phyloP scores from a whole-genome alignment of 2,329 filamentous ascomycete species.

The Talaromyces sp. region DNA sequence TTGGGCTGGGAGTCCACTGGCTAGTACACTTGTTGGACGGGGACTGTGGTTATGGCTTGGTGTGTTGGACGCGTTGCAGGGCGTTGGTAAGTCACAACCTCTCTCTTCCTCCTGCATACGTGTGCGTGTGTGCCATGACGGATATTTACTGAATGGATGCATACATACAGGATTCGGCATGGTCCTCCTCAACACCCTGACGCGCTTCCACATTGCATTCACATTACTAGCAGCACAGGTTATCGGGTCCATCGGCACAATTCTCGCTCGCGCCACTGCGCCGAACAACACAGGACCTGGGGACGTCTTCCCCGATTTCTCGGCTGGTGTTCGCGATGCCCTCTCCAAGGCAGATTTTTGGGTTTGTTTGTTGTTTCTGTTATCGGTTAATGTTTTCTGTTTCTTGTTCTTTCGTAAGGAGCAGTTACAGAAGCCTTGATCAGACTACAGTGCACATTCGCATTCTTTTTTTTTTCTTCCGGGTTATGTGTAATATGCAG shows the following conservation, averaged over 20 bases:
- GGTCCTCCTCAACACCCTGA: constrained; percentile 57
- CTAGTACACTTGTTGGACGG: constrained; percentile 50
- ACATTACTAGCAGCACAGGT: constrained; percentile 45
- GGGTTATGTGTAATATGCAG: no score
- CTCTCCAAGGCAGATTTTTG: constrained; percentile 20
- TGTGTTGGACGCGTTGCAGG: constrained; percentile 56
- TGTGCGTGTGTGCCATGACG: no score
- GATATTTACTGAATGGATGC: not conserved
- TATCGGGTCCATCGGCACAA: constrained; percentile 54
- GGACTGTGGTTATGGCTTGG: constrained; percentile 59
- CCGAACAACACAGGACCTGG: constrained; percentile 55
- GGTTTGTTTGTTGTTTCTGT: constrained; percentile 44
- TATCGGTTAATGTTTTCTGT: constrained; percentile 52
- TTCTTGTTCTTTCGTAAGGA: constrained; percentile 43
- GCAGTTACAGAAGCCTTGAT: constrained; percentile 23
- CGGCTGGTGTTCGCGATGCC: constrained; percentile 14
- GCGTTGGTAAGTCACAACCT: constrained; percentile 42
- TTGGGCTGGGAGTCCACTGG: constrained; percentile 49
- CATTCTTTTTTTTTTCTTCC: no score
- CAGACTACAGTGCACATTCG: not conserved
- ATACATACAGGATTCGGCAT: constrained; percentile 50
- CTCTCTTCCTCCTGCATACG: no score
- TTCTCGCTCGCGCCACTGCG: constrained; percentile 52
- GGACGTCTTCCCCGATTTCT: constrained; percentile 54
- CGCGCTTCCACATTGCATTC: constrained; percentile 51